Percentiles rank a stretch among this genome's conserved stretches.
phyloP scores from a whole-genome alignment of 306 rosid species.

The Bauhinia variegata region DNA sequence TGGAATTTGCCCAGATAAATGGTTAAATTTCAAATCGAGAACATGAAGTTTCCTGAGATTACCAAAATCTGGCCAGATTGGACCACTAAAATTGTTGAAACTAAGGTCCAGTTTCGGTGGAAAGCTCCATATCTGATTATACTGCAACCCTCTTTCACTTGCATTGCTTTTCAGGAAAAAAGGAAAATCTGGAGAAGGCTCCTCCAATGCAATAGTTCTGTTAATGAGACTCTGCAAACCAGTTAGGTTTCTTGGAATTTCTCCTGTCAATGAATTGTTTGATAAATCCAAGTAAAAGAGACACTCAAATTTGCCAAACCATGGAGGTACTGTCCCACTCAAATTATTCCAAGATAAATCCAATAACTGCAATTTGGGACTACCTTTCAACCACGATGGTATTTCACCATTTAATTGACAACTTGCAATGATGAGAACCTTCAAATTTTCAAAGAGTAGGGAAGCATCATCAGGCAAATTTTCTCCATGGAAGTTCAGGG shows the following conservation, averaged over 20 bases:
- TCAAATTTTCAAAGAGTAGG: constrained; percentile 41
- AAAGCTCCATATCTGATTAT: constrained; percentile 52
- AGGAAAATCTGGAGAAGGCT: constrained; percentile 42
- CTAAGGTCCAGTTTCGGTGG: constrained; percentile 55
- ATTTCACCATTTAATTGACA: constrained; percentile 52
- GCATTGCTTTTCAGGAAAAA: constrained; percentile 45
- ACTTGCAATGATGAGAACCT: constrained; percentile 51
- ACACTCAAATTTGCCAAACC: constrained; percentile 42
- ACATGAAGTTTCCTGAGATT: constrained; percentile 47
- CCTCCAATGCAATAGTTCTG: constrained; percentile 23
- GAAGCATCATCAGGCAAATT: constrained; percentile 41
- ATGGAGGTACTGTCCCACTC: constrained; percentile 49
- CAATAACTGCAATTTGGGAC: constrained; percentile 47
- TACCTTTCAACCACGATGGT: constrained; percentile 52
- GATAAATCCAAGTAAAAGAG: constrained; percentile 68
- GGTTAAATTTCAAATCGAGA: constrained; percentile 48
- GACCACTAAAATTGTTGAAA: constrained; percentile 48
- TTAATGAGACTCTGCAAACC: constrained; percentile 37
- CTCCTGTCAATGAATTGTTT: constrained; percentile 57
- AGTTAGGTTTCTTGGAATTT: constrained; percentile 46
- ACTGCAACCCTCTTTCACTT: constrained; percentile 45
- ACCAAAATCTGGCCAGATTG: constrained; percentile 61
- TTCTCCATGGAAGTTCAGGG: constrained; percentile 53
- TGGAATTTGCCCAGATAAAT: constrained; percentile 52
- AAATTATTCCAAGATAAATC: constrained; percentile 62